These are phyloP conservation scores for Puccinia brachypodii DNA, from an alignment of 1,284 basidiomycete genomes.

Conservation along the genomic window DNA sequence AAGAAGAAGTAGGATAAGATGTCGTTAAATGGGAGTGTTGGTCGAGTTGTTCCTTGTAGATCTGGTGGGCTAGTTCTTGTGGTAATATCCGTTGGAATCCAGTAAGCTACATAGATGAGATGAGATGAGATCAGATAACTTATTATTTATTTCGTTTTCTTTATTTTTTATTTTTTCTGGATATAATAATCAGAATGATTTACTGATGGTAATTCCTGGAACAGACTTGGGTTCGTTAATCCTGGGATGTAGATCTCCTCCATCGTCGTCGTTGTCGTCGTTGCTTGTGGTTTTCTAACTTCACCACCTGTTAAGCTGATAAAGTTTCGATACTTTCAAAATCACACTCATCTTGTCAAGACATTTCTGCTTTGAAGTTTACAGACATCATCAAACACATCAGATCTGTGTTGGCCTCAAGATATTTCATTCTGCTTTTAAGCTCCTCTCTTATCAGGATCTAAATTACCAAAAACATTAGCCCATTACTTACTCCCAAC, in stretches of 20 bases:
- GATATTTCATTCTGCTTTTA: no score
- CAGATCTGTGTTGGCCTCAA: no score
- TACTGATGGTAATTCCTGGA: slow-evolving; percentile 10
- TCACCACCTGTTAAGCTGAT: no score
- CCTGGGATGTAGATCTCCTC: slow-evolving; percentile 9
- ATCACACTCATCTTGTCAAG: no score
- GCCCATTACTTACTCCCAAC: no score
- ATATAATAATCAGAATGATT: background rate
- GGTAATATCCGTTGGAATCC: slow-evolving; percentile 11
- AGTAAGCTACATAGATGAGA: background rate
- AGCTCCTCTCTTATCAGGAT: no score
- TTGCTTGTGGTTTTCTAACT: background rate
- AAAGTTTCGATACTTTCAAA: no score
- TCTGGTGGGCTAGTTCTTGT: background rate
- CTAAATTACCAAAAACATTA: no score
- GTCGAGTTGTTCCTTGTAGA: slow-evolving; percentile 10
- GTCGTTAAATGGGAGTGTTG: background rate
- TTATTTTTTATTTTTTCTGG: no score
- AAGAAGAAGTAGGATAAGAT: background rate
- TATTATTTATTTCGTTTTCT: no score
- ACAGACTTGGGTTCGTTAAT: background rate
- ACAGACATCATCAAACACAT: no score
- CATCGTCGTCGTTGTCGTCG: background rate
- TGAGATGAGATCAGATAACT: background rate
- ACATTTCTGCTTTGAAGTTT: no score